Percentiles rank a stretch among this genome's conserved stretches.
Conservation (phyloP, 306 rosid species). For the Quercus ilex region DNA sequence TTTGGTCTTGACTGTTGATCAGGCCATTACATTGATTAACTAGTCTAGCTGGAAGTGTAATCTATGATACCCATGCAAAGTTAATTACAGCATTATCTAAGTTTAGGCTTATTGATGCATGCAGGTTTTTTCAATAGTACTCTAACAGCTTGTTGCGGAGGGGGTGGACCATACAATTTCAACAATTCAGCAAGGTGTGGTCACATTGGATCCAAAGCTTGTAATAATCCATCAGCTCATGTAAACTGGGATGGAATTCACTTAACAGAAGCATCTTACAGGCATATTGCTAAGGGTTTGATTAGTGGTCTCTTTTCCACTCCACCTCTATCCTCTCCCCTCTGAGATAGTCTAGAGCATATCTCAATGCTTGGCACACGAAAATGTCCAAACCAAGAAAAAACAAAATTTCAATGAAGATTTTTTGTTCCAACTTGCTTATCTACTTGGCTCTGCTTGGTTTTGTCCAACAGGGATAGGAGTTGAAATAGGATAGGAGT, state of each 20-base stretch:
- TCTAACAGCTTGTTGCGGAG: slow-evolving; percentile 59
- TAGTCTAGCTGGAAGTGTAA: background rate
- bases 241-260: slow-evolving; percentile 73
- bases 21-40: background rate
- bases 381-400: no score
- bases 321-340: slow-evolving; percentile 25
- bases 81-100: background rate
- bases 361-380: no score
- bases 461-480: no score
- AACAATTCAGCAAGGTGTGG: slow-evolving; percentile 61
- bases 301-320: slow-evolving; percentile 41
- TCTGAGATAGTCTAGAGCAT: background rate
- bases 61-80: background rate
- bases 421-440: no score
- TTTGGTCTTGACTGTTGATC: background rate
- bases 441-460: no score
- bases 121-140: slow-evolving; percentile 39
- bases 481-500: no score
- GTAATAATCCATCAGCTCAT: slow-evolving; percentile 39
- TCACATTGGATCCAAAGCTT: slow-evolving; percentile 35
- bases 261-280: slow-evolving; percentile 65
- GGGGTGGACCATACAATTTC: slow-evolving; percentile 72
- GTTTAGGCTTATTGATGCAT: background rate
- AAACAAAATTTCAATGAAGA: no score
- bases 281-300: slow-evolving; percentile 40